Evolutionary conservation across 768 basidiomycete species (phyloP), one percentile per base, ranked within the genome.

Genomic region (Rhodocollybia butyracea): DNA sequence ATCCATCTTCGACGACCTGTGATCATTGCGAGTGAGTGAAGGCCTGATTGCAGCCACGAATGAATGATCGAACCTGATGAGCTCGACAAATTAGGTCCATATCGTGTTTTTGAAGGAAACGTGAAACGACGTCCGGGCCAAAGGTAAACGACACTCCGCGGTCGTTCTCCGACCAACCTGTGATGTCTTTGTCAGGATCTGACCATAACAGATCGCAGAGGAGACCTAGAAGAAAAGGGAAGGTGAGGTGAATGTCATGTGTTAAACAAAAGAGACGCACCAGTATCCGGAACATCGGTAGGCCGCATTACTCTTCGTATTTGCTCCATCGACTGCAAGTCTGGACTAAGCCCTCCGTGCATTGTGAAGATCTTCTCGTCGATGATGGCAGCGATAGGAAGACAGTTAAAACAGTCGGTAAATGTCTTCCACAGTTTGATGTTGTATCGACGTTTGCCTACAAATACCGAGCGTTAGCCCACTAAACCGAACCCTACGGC

Each of bases 351-450:
- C 48, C 96, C 96, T 53, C 96, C 96, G 66, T 98, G 96, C 96
- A 98, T 98, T 48, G 94, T 97, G 73, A 99, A 98, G 70, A 99
- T 99, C 79, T 98, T 99, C 76, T 98, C 96, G 75, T 98, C 96
- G 70, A 99, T 98, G 74, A 99, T 98, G 64, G 96, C 96, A 46
- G 96, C 96, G 70, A 99, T 98, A 34, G 96, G 96, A 61, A 98
- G 78, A 71, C 96, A 98, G 78, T 99, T 99, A 83, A 99, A 99
- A 77, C 96, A 98, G 71, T 99, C 96, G 57, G 96, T 99, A 74
- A 99, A 99, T 32, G 96, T 99, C 82, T 99, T 99, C 96, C 96
- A 99, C 69, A 98, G 82, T 74, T 99, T 99, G 83, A 99, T 99
- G 80, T 98, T 99, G 83, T 98, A 98, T 69, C 96, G 87, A 70